Base-by-base conservation (phyloP, 2,329 filamentous ascomycete genomes). In the Hymenoscyphus infarciens region DNA sequence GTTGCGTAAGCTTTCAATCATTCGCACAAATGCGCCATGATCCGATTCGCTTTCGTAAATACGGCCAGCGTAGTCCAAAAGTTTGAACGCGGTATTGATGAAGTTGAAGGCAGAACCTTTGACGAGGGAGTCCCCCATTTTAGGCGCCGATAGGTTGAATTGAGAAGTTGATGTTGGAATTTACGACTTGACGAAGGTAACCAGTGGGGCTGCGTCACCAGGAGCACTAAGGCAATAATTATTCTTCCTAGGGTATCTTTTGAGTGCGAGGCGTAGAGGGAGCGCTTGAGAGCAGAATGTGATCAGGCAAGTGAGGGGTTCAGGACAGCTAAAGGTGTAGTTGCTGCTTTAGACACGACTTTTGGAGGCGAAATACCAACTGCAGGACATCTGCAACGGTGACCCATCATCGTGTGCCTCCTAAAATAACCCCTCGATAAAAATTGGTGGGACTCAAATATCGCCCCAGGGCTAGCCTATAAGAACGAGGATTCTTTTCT, bases 1-100 rank as follows among this genome's bases (percentile, higher is more conserved):
- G 13, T 39, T 29, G n/a, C 49, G 29, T 22, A 60, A 33, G 27
- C 45, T 54, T 19, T 54, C 49, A 39, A 60, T 55, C 29, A 39
- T 60, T 27, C 29, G n/a, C n/a, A 54, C 19, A 55, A 60, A 60
- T 5, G 58, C 45, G 22, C 27, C 42, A 54, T 35, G 22, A 10
- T 55, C 58, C 29, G 58, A 42, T 8, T 60, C 58, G 33, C 19
- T 27, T 42, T 42, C 58, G n/a, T 55, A 38, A 25, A 60, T n/a
- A 38, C 42, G 16, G 5, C n/a, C 31, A 25, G 16, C 27, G n/a
- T 39, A 27, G 1, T 39, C 27, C 19, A n/a, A 38, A 29, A 60
- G 15, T 38, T 53, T 60, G 16, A 29, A 35, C 13, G 29, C 49
- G 5, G 42, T 38, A 19, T 59, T 33, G 39, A 52, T 45, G 25